Evolutionary conservation across 352 stramenopile genomes (phyloP), one percentile per base, ranked within the genome.

Genomic region (Poterioochromonas sp.): DNA sequence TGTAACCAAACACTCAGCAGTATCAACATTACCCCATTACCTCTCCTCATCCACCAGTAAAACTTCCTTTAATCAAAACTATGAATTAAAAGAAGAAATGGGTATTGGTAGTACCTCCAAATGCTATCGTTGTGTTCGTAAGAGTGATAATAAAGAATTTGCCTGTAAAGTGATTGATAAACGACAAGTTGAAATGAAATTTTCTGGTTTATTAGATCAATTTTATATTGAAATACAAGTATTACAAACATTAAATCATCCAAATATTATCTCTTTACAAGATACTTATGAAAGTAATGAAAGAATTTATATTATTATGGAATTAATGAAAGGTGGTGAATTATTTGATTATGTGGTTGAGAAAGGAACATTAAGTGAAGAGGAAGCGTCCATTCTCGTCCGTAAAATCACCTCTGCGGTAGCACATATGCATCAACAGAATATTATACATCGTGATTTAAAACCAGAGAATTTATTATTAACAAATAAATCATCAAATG

Each of bases 391-490:
- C 15, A 64, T 79, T n/a, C 91, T 94, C 80, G 85, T 94, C 26
- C 79, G 84, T 11, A 89, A 89, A 76, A 78, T 95, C 0, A 91
- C 86, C 0, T 87, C 83, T 71, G 90, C 89, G 0, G 76, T 95
- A 47, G 86, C 90, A 12, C 94, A 94, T 80, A 93, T 95, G 87
- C 90, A 95, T 83, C 83, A 79, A 0, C 84, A 89, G 73, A 90
- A 90, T 80, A 91, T 94, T 73, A 91, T 95, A 68, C 90, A 95
- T 81, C 80, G 81, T 0, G 93, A 98, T 80, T 86, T 98, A 12
- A 98, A 98, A 83, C 93, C 93, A 1, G 93, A 98, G 82, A 98
- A 98, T 83, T 82, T 98, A 65, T 85, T 98, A 43, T 91, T 97
- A 44, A 83, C 90, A 74, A 88, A 86, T 40, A 89, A 84, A 15